phyloP scores from a whole-genome alignment of 768 basidiomycete genomes.

The Leccinum imitatum region DNA sequence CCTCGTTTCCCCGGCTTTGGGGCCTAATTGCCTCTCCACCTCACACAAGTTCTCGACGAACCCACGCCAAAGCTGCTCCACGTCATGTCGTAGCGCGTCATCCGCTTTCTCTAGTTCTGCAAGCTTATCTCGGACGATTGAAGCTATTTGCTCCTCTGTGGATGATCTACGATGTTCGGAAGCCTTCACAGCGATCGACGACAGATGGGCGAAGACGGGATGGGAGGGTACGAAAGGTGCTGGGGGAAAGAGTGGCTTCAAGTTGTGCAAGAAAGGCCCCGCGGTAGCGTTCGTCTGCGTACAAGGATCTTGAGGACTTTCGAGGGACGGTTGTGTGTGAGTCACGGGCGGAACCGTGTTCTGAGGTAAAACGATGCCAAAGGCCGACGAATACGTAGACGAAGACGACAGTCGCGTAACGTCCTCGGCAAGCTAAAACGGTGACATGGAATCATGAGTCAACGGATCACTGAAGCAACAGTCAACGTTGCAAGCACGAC shows the following conservation, averaged over 20 bases:
- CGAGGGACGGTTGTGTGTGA: constrained; percentile 25
- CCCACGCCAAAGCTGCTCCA: constrained; percentile 61
- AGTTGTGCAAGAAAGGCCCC: constrained; percentile 45
- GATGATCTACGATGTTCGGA: constrained; percentile 53
- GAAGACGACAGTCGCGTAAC: constrained; percentile 36
- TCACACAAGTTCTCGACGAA: constrained; percentile 50
- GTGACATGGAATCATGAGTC: constrained; percentile 15
- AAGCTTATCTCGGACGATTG: constrained; percentile 52
- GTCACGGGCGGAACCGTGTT: constrained; percentile 20
- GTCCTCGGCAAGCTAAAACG: constrained; percentile 28
- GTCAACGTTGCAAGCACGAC: constrained; percentile 3
- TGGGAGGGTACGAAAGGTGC: constrained; percentile 78
- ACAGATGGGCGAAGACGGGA: constrained; percentile 64
- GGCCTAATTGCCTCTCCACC: constrained; percentile 40
- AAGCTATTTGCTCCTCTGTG: constrained; percentile 58
- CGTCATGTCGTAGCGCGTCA: constrained; percentile 50
- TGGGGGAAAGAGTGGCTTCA: constrained; percentile 67
- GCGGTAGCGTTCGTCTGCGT: constrained; percentile 26
- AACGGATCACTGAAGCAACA: constrained; percentile 8
- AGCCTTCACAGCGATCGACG: constrained; percentile 52
- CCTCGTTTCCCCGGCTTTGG: constrained; percentile 16
- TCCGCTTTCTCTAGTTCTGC: constrained; percentile 59
- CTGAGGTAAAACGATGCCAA: constrained; percentile 45
- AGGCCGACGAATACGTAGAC: constrained; percentile 43
- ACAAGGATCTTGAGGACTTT: constrained; percentile 26